Percentiles rank a stretch among this genome's conserved stretches.
These are phyloP conservation scores for Chlorokybus atmophyticus DNA, from an alignment of 139 green algal species.

Conservation along the genomic window DNA sequence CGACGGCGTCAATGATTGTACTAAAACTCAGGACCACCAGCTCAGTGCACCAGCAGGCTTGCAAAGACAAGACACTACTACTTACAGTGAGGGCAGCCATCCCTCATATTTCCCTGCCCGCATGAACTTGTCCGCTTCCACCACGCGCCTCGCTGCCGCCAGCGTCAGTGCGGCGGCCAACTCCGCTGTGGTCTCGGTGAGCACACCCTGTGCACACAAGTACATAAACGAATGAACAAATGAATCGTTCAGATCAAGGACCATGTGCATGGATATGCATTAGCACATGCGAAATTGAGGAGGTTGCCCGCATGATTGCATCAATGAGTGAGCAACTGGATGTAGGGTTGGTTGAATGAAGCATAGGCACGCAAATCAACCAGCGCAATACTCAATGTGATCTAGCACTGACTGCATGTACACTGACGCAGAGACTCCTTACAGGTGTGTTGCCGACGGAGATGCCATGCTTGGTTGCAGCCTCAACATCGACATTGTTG, in stretches of 20 bases:
- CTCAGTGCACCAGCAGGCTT: not conserved
- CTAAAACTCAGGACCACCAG: not conserved
- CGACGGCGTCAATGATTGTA: too few species aligned
- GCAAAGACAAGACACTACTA: not conserved
- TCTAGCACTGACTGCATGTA: too few species aligned
- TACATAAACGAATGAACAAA: too few species aligned
- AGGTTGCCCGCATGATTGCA: too few species aligned
- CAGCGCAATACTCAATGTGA: too few species aligned
- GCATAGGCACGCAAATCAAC: too few species aligned
- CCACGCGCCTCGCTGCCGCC: conserved; percentile 72
- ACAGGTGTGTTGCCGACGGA: conserved; percentile 90
- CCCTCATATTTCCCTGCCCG: conserved; percentile 80
- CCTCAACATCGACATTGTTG: conserved; percentile 90
- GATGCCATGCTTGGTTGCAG: conserved; percentile 76
- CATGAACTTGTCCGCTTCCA: conserved; percentile 96
- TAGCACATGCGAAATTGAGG: too few species aligned
- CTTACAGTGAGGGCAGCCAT: conserved; percentile 89
- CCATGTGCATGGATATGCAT: too few species aligned
- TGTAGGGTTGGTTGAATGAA: too few species aligned
- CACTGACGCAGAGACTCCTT: too few species aligned
- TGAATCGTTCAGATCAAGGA: too few species aligned
- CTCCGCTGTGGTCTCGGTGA: conserved; percentile 83
- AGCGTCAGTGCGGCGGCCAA: conserved; percentile 84
- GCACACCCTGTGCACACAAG: conserved; percentile 34
- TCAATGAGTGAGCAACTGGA: too few species aligned